Percentiles rank a stretch among this genome's conserved stretches.
Conservation (phyloP, 805 yeast species). For the Yarrowia keelungensis region DNA sequence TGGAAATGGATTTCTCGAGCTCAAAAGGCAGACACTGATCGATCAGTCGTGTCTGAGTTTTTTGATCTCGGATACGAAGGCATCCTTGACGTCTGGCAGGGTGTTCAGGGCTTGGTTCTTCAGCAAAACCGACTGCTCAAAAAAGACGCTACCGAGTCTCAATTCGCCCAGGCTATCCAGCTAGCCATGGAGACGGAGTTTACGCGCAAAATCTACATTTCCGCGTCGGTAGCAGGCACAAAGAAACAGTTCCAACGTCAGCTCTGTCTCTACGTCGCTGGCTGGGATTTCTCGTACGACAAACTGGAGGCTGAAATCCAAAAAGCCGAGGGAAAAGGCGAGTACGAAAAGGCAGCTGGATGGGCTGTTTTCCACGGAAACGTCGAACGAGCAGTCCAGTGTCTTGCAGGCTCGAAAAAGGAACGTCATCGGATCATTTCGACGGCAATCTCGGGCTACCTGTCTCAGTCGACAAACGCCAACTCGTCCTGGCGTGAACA, state of each 20-base stretch:
- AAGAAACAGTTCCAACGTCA: constrained; percentile 70
- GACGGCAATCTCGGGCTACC: constrained; percentile 91
- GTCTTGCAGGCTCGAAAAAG: constrained; percentile 74
- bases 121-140: constrained; percentile 41
- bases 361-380: constrained; percentile 97
- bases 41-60: constrained; percentile 70
- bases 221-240: constrained; percentile 49
- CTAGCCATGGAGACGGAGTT: constrained; percentile 48
- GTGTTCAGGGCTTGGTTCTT: constrained; percentile 43
- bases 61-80: constrained; percentile 89
- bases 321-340: constrained; percentile 62
- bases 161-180: constrained; percentile 37
- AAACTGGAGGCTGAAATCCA: constrained; percentile 76
- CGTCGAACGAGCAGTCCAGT: constrained; percentile 77
- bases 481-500: constrained; percentile 92
- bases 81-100: constrained; percentile 88
- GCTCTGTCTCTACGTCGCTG: constrained; percentile 81
- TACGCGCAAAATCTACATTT: constrained; percentile 50
- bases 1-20: constrained; percentile 93
- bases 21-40: constrained; percentile 65
- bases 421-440: constrained; percentile 80
- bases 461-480: constrained; percentile 62
- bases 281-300: constrained; percentile 82
- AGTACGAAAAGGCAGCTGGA: constrained; percentile 91
- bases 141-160: constrained; percentile 36